phyloP scores from a whole-genome alignment of 1,139 yeast species.

The Kluyveromyces sp. region DNA sequence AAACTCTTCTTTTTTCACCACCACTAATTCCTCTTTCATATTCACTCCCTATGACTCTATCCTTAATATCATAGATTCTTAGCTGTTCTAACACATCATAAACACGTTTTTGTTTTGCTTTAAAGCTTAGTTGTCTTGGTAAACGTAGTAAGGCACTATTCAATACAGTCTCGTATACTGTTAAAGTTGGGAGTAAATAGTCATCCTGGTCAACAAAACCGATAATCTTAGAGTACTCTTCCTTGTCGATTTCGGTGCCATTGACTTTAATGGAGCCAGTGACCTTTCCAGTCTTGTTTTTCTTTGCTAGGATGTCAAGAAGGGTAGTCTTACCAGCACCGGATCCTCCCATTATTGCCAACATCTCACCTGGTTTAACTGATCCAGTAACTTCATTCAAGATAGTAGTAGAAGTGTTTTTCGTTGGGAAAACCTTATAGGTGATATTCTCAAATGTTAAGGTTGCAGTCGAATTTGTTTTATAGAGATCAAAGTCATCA shows the following conservation, averaged over 20 bases:
- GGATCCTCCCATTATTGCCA: conserved; percentile 97
- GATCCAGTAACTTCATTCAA: conserved; percentile 61
- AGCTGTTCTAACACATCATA: conserved; percentile 78
- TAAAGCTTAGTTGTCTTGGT: conserved; percentile 68
- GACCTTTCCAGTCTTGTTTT: conserved; percentile 66
- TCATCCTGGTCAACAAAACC: conserved; percentile 99
- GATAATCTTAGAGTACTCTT: conserved; percentile 55
- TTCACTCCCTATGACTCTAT: conserved; percentile 81
- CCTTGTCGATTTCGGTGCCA: conserved; percentile 42
- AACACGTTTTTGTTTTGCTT: conserved; percentile 71
- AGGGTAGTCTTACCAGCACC: conserved; percentile 97
- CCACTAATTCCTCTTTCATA: conserved; percentile 92
- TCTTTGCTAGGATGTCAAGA: conserved; percentile 82
- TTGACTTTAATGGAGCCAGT: conserved; percentile 65
- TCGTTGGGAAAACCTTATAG: conserved; percentile 41
- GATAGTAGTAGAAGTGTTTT: conserved; percentile 32
- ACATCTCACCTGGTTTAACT: conserved; percentile 78
- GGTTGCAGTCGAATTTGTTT: conserved; percentile 60
- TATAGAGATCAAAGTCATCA: conserved; percentile 40
- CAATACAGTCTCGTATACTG: conserved; percentile 90
- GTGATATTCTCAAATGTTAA: conserved; percentile 67
- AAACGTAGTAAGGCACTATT: conserved; percentile 84
- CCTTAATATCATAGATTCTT: conserved; percentile 75
- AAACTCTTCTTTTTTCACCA: conserved; percentile 83
- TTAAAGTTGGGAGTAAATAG: conserved; percentile 78